Conservation (phyloP, 2,329 filamentous ascomycete genomes). For the Drechslerella stenobrocha region DNA sequence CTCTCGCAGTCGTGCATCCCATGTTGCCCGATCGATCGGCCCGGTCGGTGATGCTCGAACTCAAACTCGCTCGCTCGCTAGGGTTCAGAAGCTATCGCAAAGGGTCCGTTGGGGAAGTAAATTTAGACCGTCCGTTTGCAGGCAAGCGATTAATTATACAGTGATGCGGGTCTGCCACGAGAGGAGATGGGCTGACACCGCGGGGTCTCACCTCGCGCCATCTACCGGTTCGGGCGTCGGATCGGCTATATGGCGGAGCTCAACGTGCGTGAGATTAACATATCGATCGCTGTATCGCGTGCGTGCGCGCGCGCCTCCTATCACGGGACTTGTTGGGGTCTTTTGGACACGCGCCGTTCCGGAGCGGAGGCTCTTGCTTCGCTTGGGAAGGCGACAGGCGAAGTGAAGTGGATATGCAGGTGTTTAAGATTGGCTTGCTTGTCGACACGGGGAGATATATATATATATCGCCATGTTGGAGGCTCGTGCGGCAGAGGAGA, state of each 20-base stretch:
- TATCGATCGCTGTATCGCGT: no score
- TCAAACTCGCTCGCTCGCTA: no score
- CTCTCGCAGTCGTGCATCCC: no score
- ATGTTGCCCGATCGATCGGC: no score
- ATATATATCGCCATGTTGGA: neutral
- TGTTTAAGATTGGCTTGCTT: neutral
- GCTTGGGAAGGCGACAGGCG: neutral
- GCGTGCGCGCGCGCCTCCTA: neutral
- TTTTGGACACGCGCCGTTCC: neutral
- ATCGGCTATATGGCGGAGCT: neutral
- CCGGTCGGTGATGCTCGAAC: no score
- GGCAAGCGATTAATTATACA: no score
- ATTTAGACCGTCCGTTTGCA: no score
- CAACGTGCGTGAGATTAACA: neutral
- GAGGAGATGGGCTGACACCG: no score
- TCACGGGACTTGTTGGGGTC: neutral
- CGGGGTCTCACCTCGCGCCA: neutral
- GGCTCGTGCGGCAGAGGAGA: constrained; percentile 1
- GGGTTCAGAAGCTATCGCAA: no score
- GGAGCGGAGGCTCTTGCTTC: neutral
- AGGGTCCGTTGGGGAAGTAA: no score
- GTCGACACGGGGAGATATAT: neutral
- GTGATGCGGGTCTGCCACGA: no score
- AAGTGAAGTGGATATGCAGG: neutral
- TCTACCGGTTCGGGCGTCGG: neutral